Evolutionary conservation across 805 yeast genomes (phyloP).

Genomic region (Pichia thaimueangensis): DNA sequence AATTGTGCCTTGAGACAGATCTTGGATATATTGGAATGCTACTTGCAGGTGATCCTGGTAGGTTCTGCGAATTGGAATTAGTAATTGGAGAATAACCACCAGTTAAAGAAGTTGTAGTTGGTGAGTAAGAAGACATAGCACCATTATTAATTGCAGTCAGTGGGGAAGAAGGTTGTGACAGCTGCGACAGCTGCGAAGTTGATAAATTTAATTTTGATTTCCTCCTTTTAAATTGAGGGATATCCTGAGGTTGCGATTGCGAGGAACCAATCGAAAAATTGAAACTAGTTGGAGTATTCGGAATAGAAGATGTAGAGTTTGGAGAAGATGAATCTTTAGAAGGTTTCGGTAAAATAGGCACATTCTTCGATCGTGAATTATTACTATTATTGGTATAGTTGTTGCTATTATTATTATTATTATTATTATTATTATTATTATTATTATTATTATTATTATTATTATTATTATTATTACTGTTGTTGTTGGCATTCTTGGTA

Average conservation of each 20-base stretch:
- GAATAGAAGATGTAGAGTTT: slow-evolving; percentile 17
- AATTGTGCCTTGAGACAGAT: slow-evolving; percentile 22
- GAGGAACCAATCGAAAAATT: slow-evolving; percentile 14
- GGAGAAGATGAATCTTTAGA: slow-evolving; percentile 20
- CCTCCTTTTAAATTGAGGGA: slow-evolving; percentile 28
- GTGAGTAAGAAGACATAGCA: slow-evolving; percentile 3
- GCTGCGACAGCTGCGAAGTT: slow-evolving; percentile 15
- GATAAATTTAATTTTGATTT: slow-evolving; percentile 23
- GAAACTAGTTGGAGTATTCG: slow-evolving; percentile 8
- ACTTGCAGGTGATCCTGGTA: slow-evolving; percentile 15
- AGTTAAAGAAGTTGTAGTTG: slow-evolving; percentile 10
- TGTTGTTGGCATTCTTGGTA: no score
- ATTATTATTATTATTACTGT: no score
- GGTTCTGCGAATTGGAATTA: background rate
- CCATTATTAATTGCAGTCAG: slow-evolving; percentile 6
- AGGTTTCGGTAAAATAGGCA: slow-evolving; percentile 32
- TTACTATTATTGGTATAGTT: no score
- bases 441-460: no score
- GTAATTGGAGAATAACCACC: slow-evolving; percentile 19
- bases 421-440: no score
- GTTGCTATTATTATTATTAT: no score
- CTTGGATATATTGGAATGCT: slow-evolving; percentile 13
- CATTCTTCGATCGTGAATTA: slow-evolving; percentile 26
- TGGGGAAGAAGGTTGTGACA: slow-evolving; percentile 27
- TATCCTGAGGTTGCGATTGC: slow-evolving; percentile 26